A percentile compares a stretch with the other conserved stretches of the same genome.
These are phyloP conservation scores for Pichia nanzhaoensis DNA, from an alignment of 805 yeast species.

Conservation along the genomic window DNA sequence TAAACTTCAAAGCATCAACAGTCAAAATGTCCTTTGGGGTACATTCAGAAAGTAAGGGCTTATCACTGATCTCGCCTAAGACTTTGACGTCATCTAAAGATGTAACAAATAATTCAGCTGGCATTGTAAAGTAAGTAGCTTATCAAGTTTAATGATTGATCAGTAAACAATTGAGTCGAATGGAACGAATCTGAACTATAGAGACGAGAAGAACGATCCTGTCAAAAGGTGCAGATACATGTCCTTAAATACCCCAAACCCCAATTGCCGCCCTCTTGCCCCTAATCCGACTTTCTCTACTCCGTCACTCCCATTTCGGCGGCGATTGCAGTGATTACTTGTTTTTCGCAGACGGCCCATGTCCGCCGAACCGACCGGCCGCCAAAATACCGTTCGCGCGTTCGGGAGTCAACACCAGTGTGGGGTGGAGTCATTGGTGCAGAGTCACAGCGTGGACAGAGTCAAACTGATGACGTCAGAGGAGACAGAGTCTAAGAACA, in stretches of 20 bases:
- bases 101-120: conserved; percentile 23
- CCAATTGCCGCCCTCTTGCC: background rate
- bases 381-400: too few species aligned
- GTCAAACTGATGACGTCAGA: too few species aligned
- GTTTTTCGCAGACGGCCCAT: too few species aligned
- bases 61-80: conserved; percentile 39
- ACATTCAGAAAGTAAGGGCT: conserved; percentile 32
- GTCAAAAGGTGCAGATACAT: background rate
- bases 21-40: conserved; percentile 49
- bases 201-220: too few species aligned
- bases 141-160: too few species aligned
- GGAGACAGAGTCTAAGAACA: too few species aligned
- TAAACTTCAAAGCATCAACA: conserved; percentile 56
- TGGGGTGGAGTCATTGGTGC: too few species aligned
- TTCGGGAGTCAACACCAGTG: too few species aligned
- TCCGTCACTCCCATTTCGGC: background rate
- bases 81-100: conserved; percentile 46
- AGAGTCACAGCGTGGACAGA: too few species aligned
- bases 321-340: background rate
- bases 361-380: background rate
- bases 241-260: conserved; percentile 2
- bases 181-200: too few species aligned
- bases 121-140: conserved; percentile 5
- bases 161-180: too few species aligned
- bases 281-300: background rate